Conservation (phyloP, 768 basidiomycete genomes). For the Terana coerulea region DNA sequence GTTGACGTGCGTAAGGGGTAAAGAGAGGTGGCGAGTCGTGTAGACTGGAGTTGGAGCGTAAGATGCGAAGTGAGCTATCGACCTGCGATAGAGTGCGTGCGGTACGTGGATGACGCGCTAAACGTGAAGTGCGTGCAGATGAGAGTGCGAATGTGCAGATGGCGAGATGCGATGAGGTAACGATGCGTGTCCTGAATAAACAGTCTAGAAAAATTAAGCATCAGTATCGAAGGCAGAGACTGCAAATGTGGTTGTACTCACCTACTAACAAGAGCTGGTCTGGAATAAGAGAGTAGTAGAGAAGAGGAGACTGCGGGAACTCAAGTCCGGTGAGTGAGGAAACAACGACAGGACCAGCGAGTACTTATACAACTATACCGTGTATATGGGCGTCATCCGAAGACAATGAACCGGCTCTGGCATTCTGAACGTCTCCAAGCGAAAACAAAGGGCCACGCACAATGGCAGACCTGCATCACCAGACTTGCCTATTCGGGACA, state of each 20-base stretch:
- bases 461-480: conserved; percentile 20
- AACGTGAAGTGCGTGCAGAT: conserved; percentile 24
- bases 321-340: conserved; percentile 26
- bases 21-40: conserved; percentile 19
- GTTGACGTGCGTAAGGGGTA: neutral
- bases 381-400: conserved; percentile 14
- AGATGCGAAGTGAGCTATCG: conserved; percentile 44
- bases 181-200: conserved; percentile 21
- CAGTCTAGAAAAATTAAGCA: conserved; percentile 13
- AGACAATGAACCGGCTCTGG: conserved; percentile 24
- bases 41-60: conserved; percentile 15
- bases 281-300: conserved; percentile 21
- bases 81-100: conserved; percentile 53
- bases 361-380: conserved; percentile 27
- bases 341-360: conserved; percentile 10
- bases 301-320: conserved; percentile 21
- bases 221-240: neutral
- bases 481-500: conserved; percentile 25
- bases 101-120: conserved; percentile 30
- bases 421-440: conserved; percentile 21
- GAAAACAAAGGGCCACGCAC: conserved; percentile 26
- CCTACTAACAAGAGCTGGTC: conserved; percentile 29
- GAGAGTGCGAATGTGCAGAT: conserved; percentile 5
- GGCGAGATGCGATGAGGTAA: conserved; percentile 13
- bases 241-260: conserved; percentile 11